Evolutionary conservation across 1,284 basidiomycete species (phyloP).

Genomic region (Malassezia globosa): DNA sequence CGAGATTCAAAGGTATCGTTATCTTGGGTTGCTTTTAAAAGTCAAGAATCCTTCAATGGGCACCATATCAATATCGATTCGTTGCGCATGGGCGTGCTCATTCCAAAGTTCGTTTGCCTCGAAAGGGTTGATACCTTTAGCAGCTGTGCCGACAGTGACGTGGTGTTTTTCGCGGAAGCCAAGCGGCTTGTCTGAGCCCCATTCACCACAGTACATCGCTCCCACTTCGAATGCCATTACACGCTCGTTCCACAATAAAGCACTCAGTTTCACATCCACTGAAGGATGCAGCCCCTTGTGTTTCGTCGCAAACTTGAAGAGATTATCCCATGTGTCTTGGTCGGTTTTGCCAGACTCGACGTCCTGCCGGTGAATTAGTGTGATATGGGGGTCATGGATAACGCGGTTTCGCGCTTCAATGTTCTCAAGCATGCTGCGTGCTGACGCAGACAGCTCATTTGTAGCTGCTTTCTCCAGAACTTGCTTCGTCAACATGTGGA

Average conservation of each 20-base stretch:
- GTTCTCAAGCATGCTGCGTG: slow-evolving; percentile 11
- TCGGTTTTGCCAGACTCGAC: not conserved
- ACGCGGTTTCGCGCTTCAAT: slow-evolving; percentile 52
- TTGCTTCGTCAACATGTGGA: not conserved
- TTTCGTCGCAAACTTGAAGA: slow-evolving; percentile 12
- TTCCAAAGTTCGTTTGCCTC: slow-evolving; percentile 54
- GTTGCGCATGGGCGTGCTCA: not conserved
- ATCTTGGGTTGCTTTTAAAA: slow-evolving; percentile 14
- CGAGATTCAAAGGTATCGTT: no score
- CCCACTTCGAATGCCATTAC: slow-evolving; percentile 57
- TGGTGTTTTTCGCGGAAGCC: slow-evolving; percentile 49
- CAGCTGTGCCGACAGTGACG: slow-evolving; percentile 72
- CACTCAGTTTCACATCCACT: slow-evolving; percentile 24
- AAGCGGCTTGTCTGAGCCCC: not conserved
- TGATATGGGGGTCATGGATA: slow-evolving; percentile 63
- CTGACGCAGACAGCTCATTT: not conserved
- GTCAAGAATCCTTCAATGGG: not conserved
- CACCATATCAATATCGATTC: not conserved
- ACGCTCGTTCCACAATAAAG: slow-evolving; percentile 63
- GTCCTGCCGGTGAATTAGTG: slow-evolving; percentile 58
- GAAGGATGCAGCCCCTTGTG: slow-evolving; percentile 50
- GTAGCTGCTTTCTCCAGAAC: slow-evolving; percentile 12
- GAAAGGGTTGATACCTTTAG: slow-evolving; percentile 55
- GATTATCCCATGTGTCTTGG: slow-evolving; percentile 35
- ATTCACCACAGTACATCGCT: not conserved